Conservation (phyloP, 1,284 basidiomycete genomes). For the Gymnopus androsaceus region DNA sequence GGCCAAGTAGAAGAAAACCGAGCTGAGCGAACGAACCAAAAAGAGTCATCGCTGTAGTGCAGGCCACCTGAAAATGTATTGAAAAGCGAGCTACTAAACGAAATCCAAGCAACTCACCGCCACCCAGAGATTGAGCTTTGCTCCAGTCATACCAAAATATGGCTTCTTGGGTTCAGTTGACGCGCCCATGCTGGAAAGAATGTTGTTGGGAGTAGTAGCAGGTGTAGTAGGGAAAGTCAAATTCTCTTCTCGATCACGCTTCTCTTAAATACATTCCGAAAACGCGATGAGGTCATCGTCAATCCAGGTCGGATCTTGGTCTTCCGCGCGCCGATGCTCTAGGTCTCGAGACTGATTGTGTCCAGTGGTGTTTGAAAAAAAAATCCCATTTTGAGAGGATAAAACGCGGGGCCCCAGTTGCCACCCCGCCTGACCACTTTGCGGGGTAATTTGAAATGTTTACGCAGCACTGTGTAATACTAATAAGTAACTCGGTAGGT, state of each 20-base stretch:
- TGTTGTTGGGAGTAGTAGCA: not conserved
- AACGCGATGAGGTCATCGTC: not conserved
- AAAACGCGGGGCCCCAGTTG: too few species aligned
- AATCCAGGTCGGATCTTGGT: not conserved
- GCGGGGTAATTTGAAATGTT: too few species aligned
- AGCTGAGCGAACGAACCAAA: conserved; percentile 31
- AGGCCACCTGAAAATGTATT: conserved; percentile 35
- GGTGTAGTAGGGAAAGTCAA: not conserved
- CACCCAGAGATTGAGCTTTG: conserved; percentile 43
- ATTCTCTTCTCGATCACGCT: not conserved
- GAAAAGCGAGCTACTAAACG: not conserved
- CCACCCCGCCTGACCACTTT: too few species aligned
- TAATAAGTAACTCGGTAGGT: too few species aligned
- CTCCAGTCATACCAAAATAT: conserved; percentile 46
- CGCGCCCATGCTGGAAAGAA: not conserved
- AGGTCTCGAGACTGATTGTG: too few species aligned
- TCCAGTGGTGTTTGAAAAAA: too few species aligned
- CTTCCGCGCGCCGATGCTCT: too few species aligned
- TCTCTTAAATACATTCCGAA: not conserved
- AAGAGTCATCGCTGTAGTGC: conserved; percentile 48
- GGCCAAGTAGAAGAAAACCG: too few species aligned
- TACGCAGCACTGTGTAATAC: too few species aligned
- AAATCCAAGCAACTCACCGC: conserved; percentile 16
- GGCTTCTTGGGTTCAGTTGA: conserved; percentile 25
- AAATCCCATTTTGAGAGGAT: too few species aligned